A percentile compares a stretch with the other conserved stretches of the same genome.
phyloP scores from a whole-genome alignment of 495 filamentous ascomycete genomes.

The Talaromyces ruber region DNA sequence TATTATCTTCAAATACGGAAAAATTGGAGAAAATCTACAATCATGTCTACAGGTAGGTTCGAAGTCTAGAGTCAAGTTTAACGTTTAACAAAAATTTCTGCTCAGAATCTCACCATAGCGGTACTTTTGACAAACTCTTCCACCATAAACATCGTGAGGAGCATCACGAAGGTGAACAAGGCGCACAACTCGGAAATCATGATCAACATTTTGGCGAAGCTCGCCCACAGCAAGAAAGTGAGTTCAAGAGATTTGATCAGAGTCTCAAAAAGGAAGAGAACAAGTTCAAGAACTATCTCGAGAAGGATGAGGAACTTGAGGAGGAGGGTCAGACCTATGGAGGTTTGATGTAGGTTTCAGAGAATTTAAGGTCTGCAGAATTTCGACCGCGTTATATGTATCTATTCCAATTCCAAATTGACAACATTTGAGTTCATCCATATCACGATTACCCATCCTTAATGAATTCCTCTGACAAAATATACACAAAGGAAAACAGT shows the following conservation, averaged over 20 bases:
- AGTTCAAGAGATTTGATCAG: neutral
- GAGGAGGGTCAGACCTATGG: neutral
- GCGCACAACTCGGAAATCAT: neutral
- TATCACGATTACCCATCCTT: neutral
- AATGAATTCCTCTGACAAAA: too few species aligned
- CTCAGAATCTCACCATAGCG: neutral
- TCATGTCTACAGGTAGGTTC: neutral
- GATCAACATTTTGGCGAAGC: neutral
- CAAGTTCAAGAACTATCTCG: neutral
- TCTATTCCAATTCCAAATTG: neutral
- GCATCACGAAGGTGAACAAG: neutral
- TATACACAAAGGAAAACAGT: too few species aligned
- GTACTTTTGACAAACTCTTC: neutral
- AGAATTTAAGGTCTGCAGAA: neutral
- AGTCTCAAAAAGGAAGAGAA: neutral
- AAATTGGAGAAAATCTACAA: neutral
- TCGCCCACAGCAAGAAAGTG: neutral
- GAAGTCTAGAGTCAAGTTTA: neutral
- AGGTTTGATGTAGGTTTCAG: neutral
- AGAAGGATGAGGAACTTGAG: neutral
- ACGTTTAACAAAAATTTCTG: neutral
- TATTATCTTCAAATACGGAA: neutral
- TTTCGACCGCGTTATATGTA: neutral
- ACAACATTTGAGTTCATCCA: neutral
- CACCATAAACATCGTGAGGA: neutral